phyloP scores from a whole-genome alignment of 1,139 yeast species.

The Blastobotrys persicus region DNA sequence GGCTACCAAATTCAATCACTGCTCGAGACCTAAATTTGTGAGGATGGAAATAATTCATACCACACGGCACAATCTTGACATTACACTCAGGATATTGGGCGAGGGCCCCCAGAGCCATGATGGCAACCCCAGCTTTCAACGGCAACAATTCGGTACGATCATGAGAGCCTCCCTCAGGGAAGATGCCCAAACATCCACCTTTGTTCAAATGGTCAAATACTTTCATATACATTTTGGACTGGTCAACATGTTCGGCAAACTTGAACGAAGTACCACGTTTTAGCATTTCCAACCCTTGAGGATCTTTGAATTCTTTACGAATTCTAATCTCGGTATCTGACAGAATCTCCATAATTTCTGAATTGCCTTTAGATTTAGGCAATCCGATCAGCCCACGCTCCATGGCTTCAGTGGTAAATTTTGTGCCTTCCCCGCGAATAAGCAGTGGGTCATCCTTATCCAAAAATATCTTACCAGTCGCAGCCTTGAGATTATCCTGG shows the following conservation, averaged over 20 bases:
- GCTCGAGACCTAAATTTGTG: slow-evolving; percentile 94
- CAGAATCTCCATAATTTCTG: slow-evolving; percentile 64
- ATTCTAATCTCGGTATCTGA: slow-evolving; percentile 74
- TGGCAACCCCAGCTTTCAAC: slow-evolving; percentile 94
- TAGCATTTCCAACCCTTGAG: slow-evolving; percentile 40
- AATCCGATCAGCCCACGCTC: slow-evolving; percentile 70
- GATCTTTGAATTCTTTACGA: slow-evolving; percentile 68
- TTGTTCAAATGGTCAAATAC: slow-evolving; percentile 80
- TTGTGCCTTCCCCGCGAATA: slow-evolving; percentile 65
- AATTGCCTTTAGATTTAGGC: slow-evolving; percentile 76
- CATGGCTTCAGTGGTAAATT: slow-evolving; percentile 63
- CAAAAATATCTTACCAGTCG: slow-evolving; percentile 59
- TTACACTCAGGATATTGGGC: slow-evolving; percentile 62
- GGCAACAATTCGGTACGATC: slow-evolving; percentile 90
- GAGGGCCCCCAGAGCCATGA: slow-evolving; percentile 95
- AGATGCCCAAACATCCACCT: slow-evolving; percentile 87
- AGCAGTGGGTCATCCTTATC: slow-evolving; percentile 46
- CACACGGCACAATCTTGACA: slow-evolving; percentile 89
- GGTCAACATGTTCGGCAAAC: slow-evolving; percentile 80
- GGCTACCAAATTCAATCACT: slow-evolving; percentile 90
- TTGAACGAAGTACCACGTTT: slow-evolving; percentile 60
- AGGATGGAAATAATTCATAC: slow-evolving; percentile 96
- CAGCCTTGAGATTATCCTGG: slow-evolving; percentile 71
- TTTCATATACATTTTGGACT: slow-evolving; percentile 71
- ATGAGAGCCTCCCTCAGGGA: slow-evolving; percentile 97